phyloP scores from a whole-genome alignment of 768 basidiomycete genomes.

The Trametes coccinea region DNA sequence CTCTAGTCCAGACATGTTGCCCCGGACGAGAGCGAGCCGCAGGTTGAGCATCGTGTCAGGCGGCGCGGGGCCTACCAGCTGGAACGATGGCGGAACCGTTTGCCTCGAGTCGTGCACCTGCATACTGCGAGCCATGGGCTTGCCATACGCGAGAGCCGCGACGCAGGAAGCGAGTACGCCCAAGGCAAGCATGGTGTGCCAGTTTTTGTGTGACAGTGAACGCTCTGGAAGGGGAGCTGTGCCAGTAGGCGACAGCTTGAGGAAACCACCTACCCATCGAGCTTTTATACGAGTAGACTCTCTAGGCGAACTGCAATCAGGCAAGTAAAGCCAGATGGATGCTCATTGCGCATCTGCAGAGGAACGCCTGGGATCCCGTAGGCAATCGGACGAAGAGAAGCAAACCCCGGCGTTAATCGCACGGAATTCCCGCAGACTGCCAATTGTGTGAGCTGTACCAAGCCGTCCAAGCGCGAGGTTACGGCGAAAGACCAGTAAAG shows the following conservation, averaged over 20 bases:
- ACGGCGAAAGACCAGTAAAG: background rate
- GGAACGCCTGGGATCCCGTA: background rate
- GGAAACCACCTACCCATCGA: background rate
- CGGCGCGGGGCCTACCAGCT: slow-evolving; percentile 31
- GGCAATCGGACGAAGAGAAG: background rate
- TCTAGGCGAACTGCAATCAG: too few species aligned
- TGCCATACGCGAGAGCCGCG: slow-evolving; percentile 20
- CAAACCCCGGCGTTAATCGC: background rate
- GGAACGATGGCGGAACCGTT: slow-evolving; percentile 32
- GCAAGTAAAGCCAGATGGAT: too few species aligned
- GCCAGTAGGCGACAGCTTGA: background rate
- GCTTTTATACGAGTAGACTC: too few species aligned
- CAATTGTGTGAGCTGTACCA: background rate
- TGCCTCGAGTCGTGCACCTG: slow-evolving; percentile 34
- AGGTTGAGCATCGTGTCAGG: slow-evolving; percentile 36
- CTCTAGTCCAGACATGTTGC: slow-evolving; percentile 39
- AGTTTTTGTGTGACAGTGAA: background rate
- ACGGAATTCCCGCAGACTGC: background rate
- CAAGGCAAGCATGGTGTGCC: slow-evolving; percentile 20
- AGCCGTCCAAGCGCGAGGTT: too few species aligned
- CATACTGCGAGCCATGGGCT: slow-evolving; percentile 26
- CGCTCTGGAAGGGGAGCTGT: too few species aligned
- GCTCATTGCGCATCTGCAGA: too few species aligned
- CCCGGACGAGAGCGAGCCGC: slow-evolving; percentile 39
- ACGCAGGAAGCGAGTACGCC: slow-evolving; percentile 21